These are phyloP conservation scores for Allium sativum DNA, from an alignment of 106 monocot genomes.

Conservation along the genomic window DNA sequence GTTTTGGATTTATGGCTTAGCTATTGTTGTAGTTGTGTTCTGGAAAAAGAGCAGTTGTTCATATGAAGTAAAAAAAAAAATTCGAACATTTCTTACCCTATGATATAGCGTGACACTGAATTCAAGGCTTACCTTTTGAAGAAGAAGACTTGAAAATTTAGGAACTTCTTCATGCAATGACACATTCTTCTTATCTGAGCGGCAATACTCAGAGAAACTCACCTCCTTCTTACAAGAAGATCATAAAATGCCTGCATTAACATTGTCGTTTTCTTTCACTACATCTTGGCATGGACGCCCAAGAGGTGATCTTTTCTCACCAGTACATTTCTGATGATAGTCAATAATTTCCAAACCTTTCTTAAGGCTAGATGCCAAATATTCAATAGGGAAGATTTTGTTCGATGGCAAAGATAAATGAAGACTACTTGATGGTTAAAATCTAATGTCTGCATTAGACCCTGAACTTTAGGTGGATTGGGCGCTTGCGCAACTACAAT, in stretches of 20 bases:
- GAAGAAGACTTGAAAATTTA: too few species aligned
- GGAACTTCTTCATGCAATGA: slow-evolving; percentile 4
- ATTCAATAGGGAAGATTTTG: slow-evolving; percentile 62
- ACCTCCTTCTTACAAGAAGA: slow-evolving; percentile 40
- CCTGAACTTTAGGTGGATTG: too few species aligned
- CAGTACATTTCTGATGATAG: slow-evolving; percentile 46
- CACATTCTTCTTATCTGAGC: slow-evolving; percentile 22
- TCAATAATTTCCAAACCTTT: slow-evolving; percentile 82
- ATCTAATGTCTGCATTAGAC: too few species aligned
- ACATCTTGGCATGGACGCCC: slow-evolving; percentile 81
- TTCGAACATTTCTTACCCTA: too few species aligned
- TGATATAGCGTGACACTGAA: too few species aligned
- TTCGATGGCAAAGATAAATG: slow-evolving; percentile 59
- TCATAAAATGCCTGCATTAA: slow-evolving; percentile 21
- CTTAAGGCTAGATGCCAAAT: slow-evolving; percentile 80
- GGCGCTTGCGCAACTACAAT: too few species aligned
- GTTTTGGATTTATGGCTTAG: too few species aligned
- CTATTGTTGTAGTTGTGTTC: neutral
- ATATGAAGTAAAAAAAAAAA: too few species aligned
- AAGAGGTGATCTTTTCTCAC: slow-evolving; percentile 38
- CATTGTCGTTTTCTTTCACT: slow-evolving; percentile 15
- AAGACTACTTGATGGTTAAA: slow-evolving; percentile 21
- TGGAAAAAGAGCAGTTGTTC: slow-evolving; percentile 3
- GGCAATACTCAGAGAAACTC: slow-evolving; percentile 3
- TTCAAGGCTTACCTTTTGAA: too few species aligned